Base-by-base conservation (phyloP, 495 filamentous ascomycete species). In the Hypoxylon crocopeplum region DNA sequence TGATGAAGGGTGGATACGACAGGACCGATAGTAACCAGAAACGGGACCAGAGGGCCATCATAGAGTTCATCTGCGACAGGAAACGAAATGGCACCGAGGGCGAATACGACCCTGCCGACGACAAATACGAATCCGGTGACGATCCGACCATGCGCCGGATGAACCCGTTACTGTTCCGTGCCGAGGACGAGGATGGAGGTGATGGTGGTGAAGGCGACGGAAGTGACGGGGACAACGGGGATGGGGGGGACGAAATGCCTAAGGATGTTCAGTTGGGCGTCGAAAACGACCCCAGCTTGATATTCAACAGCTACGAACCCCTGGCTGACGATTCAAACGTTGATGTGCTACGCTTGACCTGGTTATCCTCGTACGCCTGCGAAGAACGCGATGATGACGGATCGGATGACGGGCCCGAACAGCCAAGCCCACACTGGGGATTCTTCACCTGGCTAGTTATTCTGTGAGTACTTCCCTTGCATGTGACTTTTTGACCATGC, bases 391-490 rank as follows among this genome's bases (percentile, higher is more conserved):
- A 73, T 5, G 79, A 78, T n/a, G 77, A 77, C n/a, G 72, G 76
- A 3, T 75, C 70, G 10, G 71, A 46, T 12, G 57, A 55, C 10
- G 72, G 36, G 5, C 19, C 36, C 17, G 37, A 77, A 50, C 46
- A 59, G 48, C 56, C 70, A 17, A 66, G 72, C 30, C 62, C 67
- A 7, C 74, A 80, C 48, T 98, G 93, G 95, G 94, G 95, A 0
- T 93, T 97, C 75, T 97, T 98, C 70, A 97, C 94, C 7, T 98
- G 94, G 94, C 79, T 98, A 59, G 86, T 98, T 58, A 88, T 98
- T 62, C 88, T 98, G 93, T 96, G 76, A 81, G 90, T 84, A 13
- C 37, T 55, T 3, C 46, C 25, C 41, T 57, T 33, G 11, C 3
- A n/a, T 17, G 1, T 53, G 21, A 33, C 1, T n/a, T n/a, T n/a